These are phyloP conservation scores for Grigorovia yakushimaensis DNA, from an alignment of 805 yeast genomes.

Conservation along the genomic window DNA sequence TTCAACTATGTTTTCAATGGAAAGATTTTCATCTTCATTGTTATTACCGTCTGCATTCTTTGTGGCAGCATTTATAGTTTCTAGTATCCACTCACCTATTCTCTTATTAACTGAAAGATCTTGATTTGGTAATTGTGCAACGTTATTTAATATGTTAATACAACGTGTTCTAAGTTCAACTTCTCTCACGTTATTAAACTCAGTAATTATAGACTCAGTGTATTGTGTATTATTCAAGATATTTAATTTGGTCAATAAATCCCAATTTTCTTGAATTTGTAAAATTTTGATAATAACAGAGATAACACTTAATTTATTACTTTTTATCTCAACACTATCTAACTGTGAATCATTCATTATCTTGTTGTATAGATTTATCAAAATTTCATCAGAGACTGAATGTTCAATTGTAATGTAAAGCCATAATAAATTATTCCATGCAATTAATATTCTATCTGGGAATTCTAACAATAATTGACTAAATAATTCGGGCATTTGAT, in stretches of 20 bases:
- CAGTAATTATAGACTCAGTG: conserved; percentile 14
- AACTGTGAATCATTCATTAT: conserved; percentile 2
- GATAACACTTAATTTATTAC: conserved; percentile 33
- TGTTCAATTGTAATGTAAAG: conserved; percentile 18
- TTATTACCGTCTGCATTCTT: not conserved
- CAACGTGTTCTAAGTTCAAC: conserved; percentile 31
- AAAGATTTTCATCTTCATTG: not conserved
- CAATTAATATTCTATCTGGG: conserved; percentile 46
- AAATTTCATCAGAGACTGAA: conserved; percentile 10
- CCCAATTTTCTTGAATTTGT: conserved; percentile 8
- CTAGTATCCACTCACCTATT: conserved; percentile 38
- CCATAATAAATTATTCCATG: conserved; percentile 69
- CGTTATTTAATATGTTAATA: conserved; percentile 43
- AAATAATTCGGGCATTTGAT: conserved; percentile 30
- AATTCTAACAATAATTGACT: conserved; percentile 39
- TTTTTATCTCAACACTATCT: conserved; percentile 19
- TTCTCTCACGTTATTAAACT: conserved; percentile 12
- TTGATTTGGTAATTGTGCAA: conserved; percentile 40
- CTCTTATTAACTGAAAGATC: conserved; percentile 33
- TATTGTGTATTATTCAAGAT: conserved; percentile 23
- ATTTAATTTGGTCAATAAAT: conserved; percentile 10
- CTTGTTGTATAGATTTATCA: conserved; percentile 12
- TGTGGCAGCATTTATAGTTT: conserved; percentile 16
- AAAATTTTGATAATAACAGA: conserved; percentile 35
- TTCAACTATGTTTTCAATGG: conserved; percentile 37